These are phyloP conservation scores for Dendrobium huoshanense DNA, from an alignment of 106 monocot genomes.

Conservation along the genomic window DNA sequence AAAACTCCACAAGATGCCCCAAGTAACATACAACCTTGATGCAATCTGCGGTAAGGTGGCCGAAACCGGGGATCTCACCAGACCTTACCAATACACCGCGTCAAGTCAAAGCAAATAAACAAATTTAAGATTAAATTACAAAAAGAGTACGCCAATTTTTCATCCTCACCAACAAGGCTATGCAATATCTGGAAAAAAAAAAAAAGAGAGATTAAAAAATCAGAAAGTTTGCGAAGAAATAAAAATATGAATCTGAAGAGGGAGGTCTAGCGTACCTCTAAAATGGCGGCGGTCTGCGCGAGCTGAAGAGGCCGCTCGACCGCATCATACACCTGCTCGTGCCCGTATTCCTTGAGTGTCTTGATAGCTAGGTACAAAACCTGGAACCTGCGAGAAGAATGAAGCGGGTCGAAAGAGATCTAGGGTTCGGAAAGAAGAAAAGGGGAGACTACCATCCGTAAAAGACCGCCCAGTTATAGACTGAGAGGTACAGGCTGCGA, in stretches of 20 bases:
- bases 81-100: slow-evolving; percentile 19
- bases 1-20: slow-evolving; percentile 75
- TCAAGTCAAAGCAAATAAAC: background rate
- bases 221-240: background rate
- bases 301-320: slow-evolving; percentile 65
- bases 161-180: slow-evolving; percentile 48
- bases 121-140: background rate
- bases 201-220: background rate
- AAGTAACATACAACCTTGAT: slow-evolving; percentile 65
- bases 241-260: background rate
- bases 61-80: slow-evolving; percentile 77
- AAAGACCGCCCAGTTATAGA: slow-evolving; percentile 24
- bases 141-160: background rate
- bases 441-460: slow-evolving; percentile 9
- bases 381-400: slow-evolving; percentile 30
- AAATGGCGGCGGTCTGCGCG: slow-evolving; percentile 59
- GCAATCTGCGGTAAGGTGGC: slow-evolving; percentile 71
- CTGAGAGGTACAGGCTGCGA: slow-evolving; percentile 16
- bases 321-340: slow-evolving; percentile 46
- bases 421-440: slow-evolving; percentile 6
- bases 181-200: slow-evolving; percentile 42
- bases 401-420: background rate
- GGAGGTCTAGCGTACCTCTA: slow-evolving; percentile 30
- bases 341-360: slow-evolving; percentile 38
- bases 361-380: slow-evolving; percentile 50